Evolutionary conservation across 2,329 filamentous ascomycete species (phyloP).

Genomic region (Neonectria faginata): DNA sequence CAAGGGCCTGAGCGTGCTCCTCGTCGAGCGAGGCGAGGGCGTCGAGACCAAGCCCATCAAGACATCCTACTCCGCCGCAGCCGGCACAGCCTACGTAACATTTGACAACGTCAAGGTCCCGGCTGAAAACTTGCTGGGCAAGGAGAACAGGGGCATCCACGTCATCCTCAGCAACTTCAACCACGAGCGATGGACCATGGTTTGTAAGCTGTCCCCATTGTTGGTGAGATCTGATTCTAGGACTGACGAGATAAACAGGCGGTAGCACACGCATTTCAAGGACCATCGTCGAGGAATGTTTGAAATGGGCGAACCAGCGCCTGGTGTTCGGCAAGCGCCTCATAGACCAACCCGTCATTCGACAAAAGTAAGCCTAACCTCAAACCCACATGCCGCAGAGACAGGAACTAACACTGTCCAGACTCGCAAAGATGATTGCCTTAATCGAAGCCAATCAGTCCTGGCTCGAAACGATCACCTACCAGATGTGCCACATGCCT

Average conservation of each 20-base stretch:
- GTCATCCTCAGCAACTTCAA: constrained; percentile 91
- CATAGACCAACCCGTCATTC: constrained; percentile 85
- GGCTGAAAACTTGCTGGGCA: constrained; percentile 79
- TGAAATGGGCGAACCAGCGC: constrained; percentile 91
- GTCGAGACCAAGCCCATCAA: constrained; percentile 83
- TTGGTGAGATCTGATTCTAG: background rate
- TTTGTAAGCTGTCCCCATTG: constrained; percentile 58
- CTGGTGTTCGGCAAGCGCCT: constrained; percentile 86
- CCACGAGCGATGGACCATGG: constrained; percentile 85
- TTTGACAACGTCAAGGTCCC: constrained; percentile 91
- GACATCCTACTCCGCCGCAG: constrained; percentile 82
- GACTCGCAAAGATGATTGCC: constrained; percentile 87
- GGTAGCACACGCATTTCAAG: constrained; percentile 74
- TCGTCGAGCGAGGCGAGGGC: constrained; percentile 79
- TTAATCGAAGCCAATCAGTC: constrained; percentile 85
- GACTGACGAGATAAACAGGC: constrained; percentile 47
- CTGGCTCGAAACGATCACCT: constrained; percentile 86
- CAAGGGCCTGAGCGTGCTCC: constrained; percentile 81
- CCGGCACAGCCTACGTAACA: constrained; percentile 82
- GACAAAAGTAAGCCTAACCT: constrained; percentile 71
- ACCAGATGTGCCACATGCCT: constrained; percentile 89
- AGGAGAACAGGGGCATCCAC: constrained; percentile 87
- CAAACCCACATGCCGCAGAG: background rate
- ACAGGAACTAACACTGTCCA: constrained; percentile 45
- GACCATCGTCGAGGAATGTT: constrained; percentile 81